A percentile compares a stretch with the other conserved stretches of the same genome.
phyloP scores from a whole-genome alignment of 1,284 basidiomycete species.

The Naganishia liquefaciens region DNA sequence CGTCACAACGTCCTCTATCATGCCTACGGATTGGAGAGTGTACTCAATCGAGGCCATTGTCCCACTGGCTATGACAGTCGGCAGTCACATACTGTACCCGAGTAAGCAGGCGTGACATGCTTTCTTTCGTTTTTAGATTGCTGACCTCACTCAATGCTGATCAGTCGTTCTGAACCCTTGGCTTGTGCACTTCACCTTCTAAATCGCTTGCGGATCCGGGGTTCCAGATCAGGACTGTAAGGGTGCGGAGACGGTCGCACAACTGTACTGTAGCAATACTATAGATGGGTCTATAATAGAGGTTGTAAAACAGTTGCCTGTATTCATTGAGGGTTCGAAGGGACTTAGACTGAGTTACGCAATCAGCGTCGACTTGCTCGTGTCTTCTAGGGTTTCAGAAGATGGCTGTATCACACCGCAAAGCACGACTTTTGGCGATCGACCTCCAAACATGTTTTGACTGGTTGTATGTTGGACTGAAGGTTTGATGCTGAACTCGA shows the following conservation, averaged over 20 bases:
- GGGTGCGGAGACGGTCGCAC: too few species aligned
- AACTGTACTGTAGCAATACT: too few species aligned
- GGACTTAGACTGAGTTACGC: too few species aligned
- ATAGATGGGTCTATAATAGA: neutral
- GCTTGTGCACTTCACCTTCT: slow-evolving; percentile 57
- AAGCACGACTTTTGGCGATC: too few species aligned
- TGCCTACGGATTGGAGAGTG: slow-evolving; percentile 42
- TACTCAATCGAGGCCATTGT: slow-evolving; percentile 39
- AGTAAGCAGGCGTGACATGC: slow-evolving; percentile 35
- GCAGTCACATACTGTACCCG: slow-evolving; percentile 42
- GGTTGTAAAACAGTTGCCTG: too few species aligned
- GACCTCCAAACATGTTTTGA: too few species aligned
- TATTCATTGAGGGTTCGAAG: too few species aligned
- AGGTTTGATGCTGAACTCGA: too few species aligned
- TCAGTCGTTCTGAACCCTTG: slow-evolving; percentile 26
- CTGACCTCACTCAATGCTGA: slow-evolving; percentile 32
- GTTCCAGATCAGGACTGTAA: neutral
- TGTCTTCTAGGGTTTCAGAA: too few species aligned
- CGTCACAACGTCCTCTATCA: slow-evolving; percentile 36
- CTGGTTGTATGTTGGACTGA: too few species aligned
- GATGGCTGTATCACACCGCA: too few species aligned
- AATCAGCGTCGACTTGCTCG: too few species aligned
- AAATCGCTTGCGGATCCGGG: slow-evolving; percentile 34
- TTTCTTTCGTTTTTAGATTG: neutral
- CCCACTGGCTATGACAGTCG: slow-evolving; percentile 41